These are phyloP conservation scores for Euphorbia peplus DNA, from an alignment of 345 rosid species.

Conservation along the genomic window DNA sequence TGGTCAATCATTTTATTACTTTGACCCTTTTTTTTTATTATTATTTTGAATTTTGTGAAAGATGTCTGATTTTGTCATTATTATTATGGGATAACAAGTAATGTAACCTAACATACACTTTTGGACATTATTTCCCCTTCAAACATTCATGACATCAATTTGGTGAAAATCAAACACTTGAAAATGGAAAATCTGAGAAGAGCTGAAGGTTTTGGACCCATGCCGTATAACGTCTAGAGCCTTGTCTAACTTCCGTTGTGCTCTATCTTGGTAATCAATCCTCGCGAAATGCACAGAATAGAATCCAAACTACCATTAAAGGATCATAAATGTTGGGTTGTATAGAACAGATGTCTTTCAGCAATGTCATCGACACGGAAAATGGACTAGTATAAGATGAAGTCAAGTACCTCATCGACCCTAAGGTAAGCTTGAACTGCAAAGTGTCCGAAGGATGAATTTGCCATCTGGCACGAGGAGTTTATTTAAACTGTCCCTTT, in stretches of 20 bases:
- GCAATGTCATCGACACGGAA: too few relatives aligned
- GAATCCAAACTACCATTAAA: slow-evolving; percentile 57
- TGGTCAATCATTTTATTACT: too few relatives aligned
- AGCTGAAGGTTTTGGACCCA: slow-evolving; percentile 77
- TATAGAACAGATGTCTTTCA: neutral
- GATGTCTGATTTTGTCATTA: too few relatives aligned
- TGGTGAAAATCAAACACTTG: slow-evolving; percentile 79
- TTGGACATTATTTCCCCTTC: too few relatives aligned
- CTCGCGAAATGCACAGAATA: slow-evolving; percentile 87
- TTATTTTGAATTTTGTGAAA: too few relatives aligned
- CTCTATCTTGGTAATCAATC: slow-evolving; percentile 88
- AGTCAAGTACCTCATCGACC: slow-evolving; percentile 59
- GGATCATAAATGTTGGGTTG: neutral
- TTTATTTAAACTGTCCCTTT: slow-evolving; percentile 56
- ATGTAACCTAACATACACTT: too few relatives aligned
- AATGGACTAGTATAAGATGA: slow-evolving; percentile 8
- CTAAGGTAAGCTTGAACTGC: slow-evolving; percentile 86
- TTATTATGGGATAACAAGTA: too few relatives aligned
- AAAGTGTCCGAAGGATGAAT: slow-evolving; percentile 96
- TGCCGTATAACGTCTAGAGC: slow-evolving; percentile 82
- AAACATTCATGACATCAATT: too few relatives aligned
- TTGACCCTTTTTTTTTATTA: too few relatives aligned
- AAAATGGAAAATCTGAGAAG: too few relatives aligned
- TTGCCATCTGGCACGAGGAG: slow-evolving; percentile 92
- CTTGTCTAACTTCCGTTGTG: slow-evolving; percentile 55